These are phyloP conservation scores for Trichoderma atroviride DNA, from an alignment of 2,329 filamentous ascomycete genomes.

Conservation along the genomic window DNA sequence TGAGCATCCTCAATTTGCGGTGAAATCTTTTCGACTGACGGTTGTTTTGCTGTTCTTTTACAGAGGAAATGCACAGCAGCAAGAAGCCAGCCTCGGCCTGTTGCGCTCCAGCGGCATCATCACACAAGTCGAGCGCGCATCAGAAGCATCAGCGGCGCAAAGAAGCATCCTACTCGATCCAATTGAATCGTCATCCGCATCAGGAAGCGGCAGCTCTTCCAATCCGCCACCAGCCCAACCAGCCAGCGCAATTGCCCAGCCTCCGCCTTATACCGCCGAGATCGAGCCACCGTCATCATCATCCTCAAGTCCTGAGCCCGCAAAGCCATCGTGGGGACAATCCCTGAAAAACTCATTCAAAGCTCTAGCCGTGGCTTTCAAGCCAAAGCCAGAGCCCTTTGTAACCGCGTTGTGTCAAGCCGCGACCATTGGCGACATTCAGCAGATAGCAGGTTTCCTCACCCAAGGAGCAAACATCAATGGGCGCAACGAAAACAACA, in stretches of 20 bases:
- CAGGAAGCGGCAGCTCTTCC: conserved; percentile 2
- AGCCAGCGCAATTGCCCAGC: conserved; percentile 23
- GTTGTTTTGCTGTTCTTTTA: neutral
- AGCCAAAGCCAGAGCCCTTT: conserved; percentile 42
- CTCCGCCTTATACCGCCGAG: conserved; percentile 33
- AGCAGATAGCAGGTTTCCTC: conserved; percentile 40
- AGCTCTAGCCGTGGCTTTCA: conserved; percentile 39
- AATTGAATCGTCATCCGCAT: neutral
- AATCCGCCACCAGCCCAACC: conserved; percentile 29
- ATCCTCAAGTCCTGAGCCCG: conserved; percentile 15
- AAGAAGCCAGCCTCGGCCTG: conserved; percentile 33
- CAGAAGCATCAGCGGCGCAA: conserved; percentile 27
- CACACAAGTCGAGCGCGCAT: conserved; percentile 31
- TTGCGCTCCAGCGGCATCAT: conserved; percentile 30
- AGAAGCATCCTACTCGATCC: conserved; percentile 30
- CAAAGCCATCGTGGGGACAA: conserved; percentile 32
- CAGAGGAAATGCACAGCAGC: conserved; percentile 31
- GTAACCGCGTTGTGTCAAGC: conserved; percentile 44
- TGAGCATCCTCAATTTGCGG: accelerated
- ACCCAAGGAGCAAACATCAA: conserved; percentile 42
- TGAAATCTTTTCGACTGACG: neutral
- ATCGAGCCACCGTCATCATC: conserved; percentile 21
- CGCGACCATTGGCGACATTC: conserved; percentile 38
- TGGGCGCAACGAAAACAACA: conserved; percentile 42
- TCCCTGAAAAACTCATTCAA: conserved; percentile 42